phyloP scores from a whole-genome alignment of 2,329 filamentous ascomycete genomes.

The Ilyonectria mors-panacis region DNA sequence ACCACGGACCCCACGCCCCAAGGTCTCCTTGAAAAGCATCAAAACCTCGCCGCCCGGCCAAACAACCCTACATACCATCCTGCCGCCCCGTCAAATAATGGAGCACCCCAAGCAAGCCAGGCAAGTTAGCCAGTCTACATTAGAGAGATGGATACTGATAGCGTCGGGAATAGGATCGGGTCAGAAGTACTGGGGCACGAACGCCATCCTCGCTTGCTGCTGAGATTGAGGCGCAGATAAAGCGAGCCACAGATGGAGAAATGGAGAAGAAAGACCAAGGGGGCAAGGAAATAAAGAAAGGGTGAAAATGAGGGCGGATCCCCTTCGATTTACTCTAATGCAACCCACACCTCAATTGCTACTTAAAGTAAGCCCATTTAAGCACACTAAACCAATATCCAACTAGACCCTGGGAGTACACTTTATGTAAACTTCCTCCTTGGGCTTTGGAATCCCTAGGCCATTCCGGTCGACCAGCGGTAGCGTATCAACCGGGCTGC shows the following conservation, averaged over 20 bases:
- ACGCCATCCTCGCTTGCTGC: slow-evolving; percentile 45
- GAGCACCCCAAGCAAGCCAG: slow-evolving; percentile 30
- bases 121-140: background rate
- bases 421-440: slow-evolving; percentile 5
- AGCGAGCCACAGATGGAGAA: background rate
- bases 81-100: slow-evolving; percentile 13
- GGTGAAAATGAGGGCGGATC: background rate
- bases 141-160: background rate
- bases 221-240: slow-evolving; percentile 45
- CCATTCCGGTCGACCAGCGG: slow-evolving; percentile 30
- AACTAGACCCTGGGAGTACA: background rate
- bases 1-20: slow-evolving; percentile 30
- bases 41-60: slow-evolving; percentile 42
- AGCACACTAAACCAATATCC: background rate
- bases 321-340: background rate
- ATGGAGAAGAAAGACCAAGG: background rate
- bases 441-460: slow-evolving; percentile 1
- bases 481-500: slow-evolving; percentile 42
- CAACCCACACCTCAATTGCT: background rate
- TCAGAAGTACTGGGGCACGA: slow-evolving; percentile 44
- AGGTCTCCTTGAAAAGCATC: slow-evolving; percentile 46
- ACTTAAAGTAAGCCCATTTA: background rate
- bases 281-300: background rate
- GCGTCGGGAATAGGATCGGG: slow-evolving; percentile 36
- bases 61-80: slow-evolving; percentile 20